Percentiles rank a stretch among this genome's conserved stretches.
These are phyloP conservation scores for Excoecaria agallocha DNA, from an alignment of 345 rosid genomes.

Conservation along the genomic window DNA sequence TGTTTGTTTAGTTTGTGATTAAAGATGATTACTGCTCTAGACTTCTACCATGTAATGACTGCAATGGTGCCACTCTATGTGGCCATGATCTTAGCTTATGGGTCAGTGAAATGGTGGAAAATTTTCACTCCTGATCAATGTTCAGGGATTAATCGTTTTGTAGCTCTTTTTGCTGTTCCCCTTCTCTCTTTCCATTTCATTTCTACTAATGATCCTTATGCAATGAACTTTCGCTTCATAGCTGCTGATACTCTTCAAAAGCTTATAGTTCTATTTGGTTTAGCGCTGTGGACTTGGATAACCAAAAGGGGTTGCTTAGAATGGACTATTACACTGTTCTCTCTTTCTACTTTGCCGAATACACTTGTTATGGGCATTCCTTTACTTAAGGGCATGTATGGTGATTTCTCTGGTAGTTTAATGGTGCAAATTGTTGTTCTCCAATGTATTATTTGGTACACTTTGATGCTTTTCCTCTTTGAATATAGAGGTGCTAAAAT, in stretches of 20 bases:
- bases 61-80: constrained; percentile 98
- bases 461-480: constrained; percentile 77
- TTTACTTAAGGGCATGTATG: constrained; percentile 86
- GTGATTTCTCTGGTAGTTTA: constrained; percentile 56
- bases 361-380: constrained; percentile 98
- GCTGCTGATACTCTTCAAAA: constrained; percentile 94
- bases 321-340: constrained; percentile 93
- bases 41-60: constrained; percentile 98
- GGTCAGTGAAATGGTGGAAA: constrained; percentile 99
- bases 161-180: constrained; percentile 96
- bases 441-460: constrained; percentile 97
- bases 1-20: no score
- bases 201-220: constrained; percentile 72
- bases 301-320: constrained; percentile 65
- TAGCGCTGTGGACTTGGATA: constrained; percentile 63
- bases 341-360: constrained; percentile 86
- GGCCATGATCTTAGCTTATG: constrained; percentile 93
- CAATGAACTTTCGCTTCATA: constrained; percentile 81
- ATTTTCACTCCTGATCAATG: constrained; percentile 96
- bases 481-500: constrained; percentile 92
- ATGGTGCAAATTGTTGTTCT: constrained; percentile 96
- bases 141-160: constrained; percentile 97
- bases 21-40: constrained; percentile 62
- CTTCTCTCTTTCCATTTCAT: constrained; percentile 97
- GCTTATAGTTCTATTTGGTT: constrained; percentile 56